Percentiles rank a stretch among this genome's conserved stretches.
Conservation (phyloP, 2,329 filamentous ascomycete genomes). For the Xylaria sp. region DNA sequence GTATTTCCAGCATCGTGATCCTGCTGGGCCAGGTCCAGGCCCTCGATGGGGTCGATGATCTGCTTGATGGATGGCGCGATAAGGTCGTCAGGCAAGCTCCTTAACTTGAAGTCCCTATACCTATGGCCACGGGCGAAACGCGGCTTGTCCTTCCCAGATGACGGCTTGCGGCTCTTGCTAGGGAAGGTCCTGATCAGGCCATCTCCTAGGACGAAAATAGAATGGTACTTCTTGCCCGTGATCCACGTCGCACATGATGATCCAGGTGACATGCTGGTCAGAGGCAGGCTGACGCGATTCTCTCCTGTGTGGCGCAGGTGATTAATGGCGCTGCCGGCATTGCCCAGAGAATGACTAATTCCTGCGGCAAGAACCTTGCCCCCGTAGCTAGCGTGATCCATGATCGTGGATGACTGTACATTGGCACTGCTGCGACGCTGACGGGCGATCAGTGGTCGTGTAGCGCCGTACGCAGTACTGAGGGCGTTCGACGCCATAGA, state of each 20-base stretch:
- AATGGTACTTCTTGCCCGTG: conserved; percentile 62
- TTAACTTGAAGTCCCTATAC: conserved; percentile 69
- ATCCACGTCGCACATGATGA: conserved; percentile 68
- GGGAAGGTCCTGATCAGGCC: conserved; percentile 69
- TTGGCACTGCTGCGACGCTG: conserved; percentile 56
- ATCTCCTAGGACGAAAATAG: conserved; percentile 66
- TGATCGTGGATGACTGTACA: conserved; percentile 48
- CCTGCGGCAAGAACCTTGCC: conserved; percentile 73
- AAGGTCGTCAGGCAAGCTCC: conserved; percentile 61
- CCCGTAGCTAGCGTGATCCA: conserved; percentile 68
- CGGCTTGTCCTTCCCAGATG: conserved; percentile 56
- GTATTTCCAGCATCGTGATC: conserved; percentile 59
- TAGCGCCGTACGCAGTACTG: conserved; percentile 70
- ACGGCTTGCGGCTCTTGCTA: conserved; percentile 57
- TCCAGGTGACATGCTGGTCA: conserved; percentile 51
- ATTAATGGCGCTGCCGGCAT: conserved; percentile 70
- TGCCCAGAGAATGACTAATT: conserved; percentile 73
- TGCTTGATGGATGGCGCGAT: conserved; percentile 60
- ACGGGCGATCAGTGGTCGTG: conserved; percentile 60
- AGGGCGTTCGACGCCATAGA: conserved; percentile 72
- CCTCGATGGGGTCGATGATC: conserved; percentile 60
- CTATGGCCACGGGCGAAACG: conserved; percentile 58
- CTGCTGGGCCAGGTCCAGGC: conserved; percentile 55
- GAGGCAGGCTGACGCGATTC: conserved; percentile 71
- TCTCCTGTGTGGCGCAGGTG: conserved; percentile 75